Evolutionary conservation across 345 rosid species (phyloP).

Genomic region (Sisymbrium irio): DNA sequence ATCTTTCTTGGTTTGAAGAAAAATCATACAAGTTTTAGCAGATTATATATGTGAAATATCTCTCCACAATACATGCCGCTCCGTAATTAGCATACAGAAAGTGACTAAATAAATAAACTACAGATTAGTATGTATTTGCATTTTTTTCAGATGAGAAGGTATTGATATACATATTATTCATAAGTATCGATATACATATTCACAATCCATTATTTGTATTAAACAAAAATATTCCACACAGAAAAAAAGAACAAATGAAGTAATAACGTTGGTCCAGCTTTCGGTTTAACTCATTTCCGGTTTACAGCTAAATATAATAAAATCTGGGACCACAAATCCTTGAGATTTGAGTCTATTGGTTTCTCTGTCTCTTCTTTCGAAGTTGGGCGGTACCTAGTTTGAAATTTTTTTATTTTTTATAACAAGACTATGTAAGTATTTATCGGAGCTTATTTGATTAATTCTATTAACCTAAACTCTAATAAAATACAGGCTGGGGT

Average conservation of each 20-base stretch:
- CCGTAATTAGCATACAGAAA: neutral
- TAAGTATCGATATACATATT: too few species aligned
- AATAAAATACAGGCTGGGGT: constrained; percentile 12
- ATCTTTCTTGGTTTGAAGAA: constrained; percentile 7
- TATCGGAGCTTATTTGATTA: neutral
- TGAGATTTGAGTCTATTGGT: constrained; percentile 15
- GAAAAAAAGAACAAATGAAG: neutral
- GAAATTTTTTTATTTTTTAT: neutral
- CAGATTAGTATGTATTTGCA: neutral
- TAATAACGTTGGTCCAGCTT: constrained; percentile 24
- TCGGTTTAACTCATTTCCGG: constrained; percentile 24
- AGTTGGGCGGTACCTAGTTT: constrained; percentile 31
- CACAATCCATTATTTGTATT: neutral
- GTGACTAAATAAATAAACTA: neutral
- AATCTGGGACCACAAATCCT: constrained; percentile 18
- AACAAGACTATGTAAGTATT: neutral
- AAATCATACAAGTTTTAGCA: neutral
- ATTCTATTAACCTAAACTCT: neutral
- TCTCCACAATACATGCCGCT: neutral
- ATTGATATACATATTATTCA: too few species aligned
- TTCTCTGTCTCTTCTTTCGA: constrained; percentile 27
- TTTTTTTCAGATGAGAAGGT: neutral
- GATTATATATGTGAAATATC: neutral
- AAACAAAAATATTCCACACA: neutral
- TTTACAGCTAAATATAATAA: constrained; percentile 16